These are phyloP conservation scores for Flaveria trinervia DNA, from an alignment of 129 eudicot genomes.

Conservation along the genomic window DNA sequence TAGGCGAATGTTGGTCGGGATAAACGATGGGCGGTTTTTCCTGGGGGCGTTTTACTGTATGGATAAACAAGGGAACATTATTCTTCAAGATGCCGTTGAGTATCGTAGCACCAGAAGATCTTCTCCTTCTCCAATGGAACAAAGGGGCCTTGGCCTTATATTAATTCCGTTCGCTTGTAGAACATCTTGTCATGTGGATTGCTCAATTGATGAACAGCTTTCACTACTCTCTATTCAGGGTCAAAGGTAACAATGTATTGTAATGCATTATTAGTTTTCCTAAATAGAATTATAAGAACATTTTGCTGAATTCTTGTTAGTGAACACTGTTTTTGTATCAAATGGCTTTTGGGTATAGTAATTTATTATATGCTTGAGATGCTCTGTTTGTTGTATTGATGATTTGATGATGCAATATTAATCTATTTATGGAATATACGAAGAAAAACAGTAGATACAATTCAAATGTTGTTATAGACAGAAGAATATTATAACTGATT, in stretches of 20 bases:
- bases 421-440: background rate
- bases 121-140: slow-evolving; percentile 86
- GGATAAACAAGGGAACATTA: slow-evolving; percentile 91
- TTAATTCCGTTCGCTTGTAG: slow-evolving; percentile 80
- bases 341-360: background rate
- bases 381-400: background rate
- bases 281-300: background rate
- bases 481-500: slow-evolving; percentile 5
- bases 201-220: slow-evolving; percentile 76
- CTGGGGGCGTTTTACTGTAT: slow-evolving; percentile 77
- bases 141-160: slow-evolving; percentile 77
- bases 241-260: slow-evolving; percentile 23
- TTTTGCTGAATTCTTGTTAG: background rate
- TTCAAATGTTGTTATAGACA: background rate
- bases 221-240: slow-evolving; percentile 57
- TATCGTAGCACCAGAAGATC: slow-evolving; percentile 70
- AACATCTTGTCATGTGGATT: slow-evolving; percentile 80
- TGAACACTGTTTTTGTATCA: background rate
- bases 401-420: background rate
- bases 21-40: slow-evolving; percentile 79
- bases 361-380: background rate
- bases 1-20: slow-evolving; percentile 70
- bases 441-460: background rate
- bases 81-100: slow-evolving; percentile 88
- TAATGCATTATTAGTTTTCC: background rate